These are phyloP conservation scores for Trichoderma asperelloides DNA, from an alignment of 495 filamentous ascomycete genomes.

Conservation along the genomic window DNA sequence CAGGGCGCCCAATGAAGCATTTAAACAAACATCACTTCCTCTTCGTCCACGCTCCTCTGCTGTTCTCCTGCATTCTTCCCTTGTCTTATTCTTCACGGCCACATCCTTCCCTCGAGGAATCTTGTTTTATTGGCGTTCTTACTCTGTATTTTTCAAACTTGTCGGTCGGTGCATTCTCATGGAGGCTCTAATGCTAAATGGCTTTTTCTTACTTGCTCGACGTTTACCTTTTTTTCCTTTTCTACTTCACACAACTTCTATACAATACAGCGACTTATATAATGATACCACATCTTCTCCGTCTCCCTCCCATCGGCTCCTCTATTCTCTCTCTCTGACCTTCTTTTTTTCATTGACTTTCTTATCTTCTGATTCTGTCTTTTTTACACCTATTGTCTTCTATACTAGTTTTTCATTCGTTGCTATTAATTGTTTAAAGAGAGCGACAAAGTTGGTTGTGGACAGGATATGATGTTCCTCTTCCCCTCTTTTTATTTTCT, in stretches of 20 bases:
- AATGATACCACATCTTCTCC: background rate
- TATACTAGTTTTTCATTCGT: slow-evolving; percentile 10
- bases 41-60: background rate
- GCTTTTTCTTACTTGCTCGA: background rate
- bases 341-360: background rate
- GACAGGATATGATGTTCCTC: background rate
- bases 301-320: background rate
- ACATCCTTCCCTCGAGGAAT: background rate
- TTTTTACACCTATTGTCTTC: background rate
- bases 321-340: slow-evolving; percentile 7
- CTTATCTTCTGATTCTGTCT: background rate
- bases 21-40: background rate
- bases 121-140: background rate
- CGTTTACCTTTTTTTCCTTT: background rate
- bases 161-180: slow-evolving; percentile 7
- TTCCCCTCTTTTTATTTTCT: background rate
- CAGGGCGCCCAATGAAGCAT: slow-evolving; percentile 36
- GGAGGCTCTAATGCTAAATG: background rate
- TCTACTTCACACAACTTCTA: background rate
- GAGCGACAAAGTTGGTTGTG: background rate
- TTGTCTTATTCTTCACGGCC: slow-evolving; percentile 11
- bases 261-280: background rate
- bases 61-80: background rate
- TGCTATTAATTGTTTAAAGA: slow-evolving; percentile 12
- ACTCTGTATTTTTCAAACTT: background rate